These are phyloP conservation scores for Hypoxylon rubiginosum DNA, from an alignment of 2,329 filamentous ascomycete species.

Conservation along the genomic window DNA sequence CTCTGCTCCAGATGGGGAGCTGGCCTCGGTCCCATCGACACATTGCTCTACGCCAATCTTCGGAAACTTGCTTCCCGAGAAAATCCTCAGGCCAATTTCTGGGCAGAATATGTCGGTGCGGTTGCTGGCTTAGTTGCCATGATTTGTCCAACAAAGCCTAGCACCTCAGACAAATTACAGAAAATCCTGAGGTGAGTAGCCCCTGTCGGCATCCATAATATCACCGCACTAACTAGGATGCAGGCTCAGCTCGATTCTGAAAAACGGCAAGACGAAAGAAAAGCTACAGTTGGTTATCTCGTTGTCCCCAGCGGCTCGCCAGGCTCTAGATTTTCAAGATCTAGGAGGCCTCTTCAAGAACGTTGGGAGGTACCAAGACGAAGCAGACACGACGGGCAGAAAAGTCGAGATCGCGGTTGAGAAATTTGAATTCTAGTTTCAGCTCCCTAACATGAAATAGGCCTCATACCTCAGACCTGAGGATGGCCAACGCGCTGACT, in stretches of 20 bases:
- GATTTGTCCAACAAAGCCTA: slow-evolving; percentile 59
- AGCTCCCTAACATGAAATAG: slow-evolving; percentile 7
- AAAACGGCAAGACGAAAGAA: slow-evolving; percentile 47
- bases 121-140: slow-evolving; percentile 60
- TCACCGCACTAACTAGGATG: slow-evolving; percentile 7
- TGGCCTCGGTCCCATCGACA: slow-evolving; percentile 65
- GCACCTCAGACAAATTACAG: slow-evolving; percentile 51
- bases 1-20: slow-evolving; percentile 82
- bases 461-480: slow-evolving; percentile 15
- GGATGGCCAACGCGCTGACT: slow-evolving; percentile 25
- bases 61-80: slow-evolving; percentile 57
- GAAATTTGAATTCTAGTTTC: slow-evolving; percentile 24
- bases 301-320: slow-evolving; percentile 40
- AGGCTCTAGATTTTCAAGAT: slow-evolving; percentile 40
- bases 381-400: slow-evolving; percentile 30
- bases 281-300: slow-evolving; percentile 46
- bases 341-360: slow-evolving; percentile 46
- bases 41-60: slow-evolving; percentile 59
- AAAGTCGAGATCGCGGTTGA: slow-evolving; percentile 46
- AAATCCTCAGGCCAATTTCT: slow-evolving; percentile 60
- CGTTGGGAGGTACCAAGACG: slow-evolving; percentile 45
- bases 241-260: slow-evolving; percentile 44
- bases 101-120: slow-evolving; percentile 67
- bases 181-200: slow-evolving; percentile 58
- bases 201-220: neutral